Evolutionary conservation across 2,329 filamentous ascomycete genomes (phyloP).

Genomic region (Pyrenochaeta sp.): DNA sequence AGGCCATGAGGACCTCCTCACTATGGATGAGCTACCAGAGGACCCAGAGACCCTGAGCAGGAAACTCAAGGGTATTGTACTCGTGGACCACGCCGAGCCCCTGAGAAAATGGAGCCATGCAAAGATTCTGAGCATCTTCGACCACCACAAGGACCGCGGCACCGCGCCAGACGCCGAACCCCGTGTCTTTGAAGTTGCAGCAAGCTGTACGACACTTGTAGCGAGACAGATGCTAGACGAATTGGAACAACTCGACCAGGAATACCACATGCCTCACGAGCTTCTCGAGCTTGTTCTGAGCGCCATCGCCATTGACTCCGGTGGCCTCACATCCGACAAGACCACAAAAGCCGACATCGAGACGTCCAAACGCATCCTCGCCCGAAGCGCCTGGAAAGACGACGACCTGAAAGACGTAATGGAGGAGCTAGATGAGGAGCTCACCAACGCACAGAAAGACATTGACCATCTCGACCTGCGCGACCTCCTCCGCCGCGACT

Average conservation of each 20-base stretch:
- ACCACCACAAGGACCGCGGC: conserved; percentile 56
- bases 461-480: conserved; percentile 52
- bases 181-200: conserved; percentile 54
- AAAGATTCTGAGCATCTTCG: conserved; percentile 56
- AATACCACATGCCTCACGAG: conserved; percentile 59
- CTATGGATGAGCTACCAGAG: conserved; percentile 57
- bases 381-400: conserved; percentile 53
- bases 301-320: conserved; percentile 57
- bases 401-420: conserved; percentile 51
- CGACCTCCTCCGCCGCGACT: conserved; percentile 56
- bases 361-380: conserved; percentile 50
- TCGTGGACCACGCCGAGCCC: conserved; percentile 55
- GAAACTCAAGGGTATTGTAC: conserved; percentile 55
- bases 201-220: conserved; percentile 56
- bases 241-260: conserved; percentile 51
- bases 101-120: conserved; percentile 54
- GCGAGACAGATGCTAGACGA: conserved; percentile 58
- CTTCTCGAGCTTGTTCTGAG: conserved; percentile 57
- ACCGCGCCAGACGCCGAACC: conserved; percentile 52
- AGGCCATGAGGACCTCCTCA: conserved; percentile 56
- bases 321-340: conserved; percentile 46
- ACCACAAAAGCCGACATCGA: conserved; percentile 51
- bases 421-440: conserved; percentile 51
- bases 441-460: conserved; percentile 53
- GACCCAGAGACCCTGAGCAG: conserved; percentile 53